These are phyloP conservation scores for Mucuna pruriens DNA, from an alignment of 306 rosid species.

Conservation along the genomic window DNA sequence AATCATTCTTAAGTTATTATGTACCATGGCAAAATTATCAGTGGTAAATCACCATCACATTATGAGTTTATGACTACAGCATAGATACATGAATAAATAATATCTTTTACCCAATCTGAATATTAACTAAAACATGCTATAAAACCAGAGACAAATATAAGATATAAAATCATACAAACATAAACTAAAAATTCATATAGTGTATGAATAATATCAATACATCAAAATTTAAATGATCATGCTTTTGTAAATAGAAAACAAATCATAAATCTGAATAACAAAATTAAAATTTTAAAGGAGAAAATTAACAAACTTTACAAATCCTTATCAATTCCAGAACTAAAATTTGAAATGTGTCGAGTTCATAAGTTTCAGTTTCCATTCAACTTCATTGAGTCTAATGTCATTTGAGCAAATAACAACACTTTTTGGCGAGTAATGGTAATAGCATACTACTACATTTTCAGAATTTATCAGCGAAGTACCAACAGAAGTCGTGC, in stretches of 20 bases:
- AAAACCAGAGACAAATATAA: not conserved
- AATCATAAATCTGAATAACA: not conserved
- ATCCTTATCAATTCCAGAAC: constrained; percentile 16
- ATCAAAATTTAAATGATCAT: constrained; percentile 15
- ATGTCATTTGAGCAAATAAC: not conserved
- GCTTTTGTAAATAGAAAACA: not conserved
- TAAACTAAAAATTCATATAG: not conserved
- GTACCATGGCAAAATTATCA: not conserved
- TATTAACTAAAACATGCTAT: not conserved
- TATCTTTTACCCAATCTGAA: constrained; percentile 8
- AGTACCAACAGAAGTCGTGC: not conserved
- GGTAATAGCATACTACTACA: not conserved
- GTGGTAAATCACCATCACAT: constrained; percentile 1
- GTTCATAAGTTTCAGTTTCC: not conserved
- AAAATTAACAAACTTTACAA: not conserved
- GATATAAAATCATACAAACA: constrained; percentile 3
- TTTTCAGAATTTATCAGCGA: not conserved
- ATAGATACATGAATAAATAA: not conserved
- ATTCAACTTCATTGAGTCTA: constrained; percentile 3
- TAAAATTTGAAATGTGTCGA: not conserved
- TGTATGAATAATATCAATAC: not conserved
- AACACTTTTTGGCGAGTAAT: not conserved
- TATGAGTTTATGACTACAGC: constrained; percentile 6
- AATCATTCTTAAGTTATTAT: not conserved
- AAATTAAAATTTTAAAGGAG: not conserved